Evolutionary conservation across 495 filamentous ascomycete species (phyloP), one percentile per base, ranked within the genome.

Genomic region (Penicillium chermesinum): DNA sequence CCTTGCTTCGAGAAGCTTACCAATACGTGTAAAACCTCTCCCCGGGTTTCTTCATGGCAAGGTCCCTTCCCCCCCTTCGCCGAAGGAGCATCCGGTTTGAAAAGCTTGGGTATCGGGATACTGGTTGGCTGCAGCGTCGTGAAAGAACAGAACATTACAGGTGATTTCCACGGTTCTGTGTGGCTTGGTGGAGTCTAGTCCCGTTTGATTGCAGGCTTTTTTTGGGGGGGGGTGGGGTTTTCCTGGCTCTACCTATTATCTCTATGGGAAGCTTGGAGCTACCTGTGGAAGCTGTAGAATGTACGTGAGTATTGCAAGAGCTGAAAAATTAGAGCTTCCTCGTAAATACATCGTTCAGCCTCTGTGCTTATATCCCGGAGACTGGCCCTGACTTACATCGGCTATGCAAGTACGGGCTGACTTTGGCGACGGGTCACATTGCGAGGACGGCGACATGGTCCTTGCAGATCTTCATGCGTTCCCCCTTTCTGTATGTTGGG

Each of bases 401-500:
- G 25, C 25, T 30, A 62, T 62, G 54, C 50, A 54, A 50, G 52
- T 54, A 50, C 61, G 55, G 49, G 42, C 51, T 53, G 43, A 51
- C 55, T 45, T 40, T 53, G n/a, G 33, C 37, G 66, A 66, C 63
- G 48, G 65, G 66, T 70, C 66, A 70, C 48, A 66, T 63, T 48
- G 53, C 57, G 43, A 62, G 63, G 54, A 54, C 19, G 41, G 46
- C 41, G 52, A 61, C 54, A 62, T 56, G 49, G 54, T 69, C 64
- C 63, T 69, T 69, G 63, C 65, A 66, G 57, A 57, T 61, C n/a
- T 59, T 58, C 49, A 48, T 67, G 57, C 53, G 59, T 50, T 44
- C 36, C 19, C 33, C 44, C 52, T 47, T 39, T 53, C n/a, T n/a
- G n/a, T n/a, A n/a, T n/a, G n/a, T n/a, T 48, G 48, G 40, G 39